Evolutionary conservation across 179 eudicot species (phyloP).

Genomic region (Silene coronaria): DNA sequence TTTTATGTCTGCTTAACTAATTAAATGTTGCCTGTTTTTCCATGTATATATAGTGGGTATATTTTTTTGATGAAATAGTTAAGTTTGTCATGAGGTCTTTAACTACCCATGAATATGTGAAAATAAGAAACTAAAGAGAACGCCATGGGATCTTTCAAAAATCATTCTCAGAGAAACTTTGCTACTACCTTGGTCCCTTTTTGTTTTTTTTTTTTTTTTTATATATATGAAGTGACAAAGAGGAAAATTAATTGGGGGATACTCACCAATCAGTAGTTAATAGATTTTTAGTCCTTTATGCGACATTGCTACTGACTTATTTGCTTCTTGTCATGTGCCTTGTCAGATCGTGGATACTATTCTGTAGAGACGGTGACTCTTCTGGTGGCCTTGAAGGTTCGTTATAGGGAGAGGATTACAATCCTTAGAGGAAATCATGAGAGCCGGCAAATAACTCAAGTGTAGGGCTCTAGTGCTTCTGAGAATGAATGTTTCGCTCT

Average conservation of each 20-base stretch:
- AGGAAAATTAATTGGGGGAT: neutral
- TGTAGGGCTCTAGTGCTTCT: constrained; percentile 46
- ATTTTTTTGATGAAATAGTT: no score
- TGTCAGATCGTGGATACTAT: constrained; percentile 89
- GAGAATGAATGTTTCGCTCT: constrained; percentile 6
- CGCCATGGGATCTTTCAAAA: no score
- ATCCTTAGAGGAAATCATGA: constrained; percentile 93
- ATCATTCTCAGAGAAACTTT: neutral
- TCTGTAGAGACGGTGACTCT: constrained; percentile 90
- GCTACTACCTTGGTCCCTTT: neutral
- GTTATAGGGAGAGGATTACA: constrained; percentile 83
- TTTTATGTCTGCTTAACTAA: no score
- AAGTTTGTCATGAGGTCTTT: no score
- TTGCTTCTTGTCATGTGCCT: constrained; percentile 7
- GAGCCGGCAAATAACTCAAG: constrained; percentile 97
- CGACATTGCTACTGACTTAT: constrained; percentile 1
- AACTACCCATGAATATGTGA: no score
- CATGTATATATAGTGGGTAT: no score
- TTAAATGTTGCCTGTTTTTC: no score
- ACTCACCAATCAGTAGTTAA: neutral
- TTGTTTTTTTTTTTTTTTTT: no score
- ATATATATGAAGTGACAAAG: neutral
- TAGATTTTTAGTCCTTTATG: neutral
- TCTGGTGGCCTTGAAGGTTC: constrained; percentile 83
- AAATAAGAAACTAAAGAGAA: no score